phyloP scores from a whole-genome alignment of 495 filamentous ascomycete genomes.

The Mytilinidion resinicola region DNA sequence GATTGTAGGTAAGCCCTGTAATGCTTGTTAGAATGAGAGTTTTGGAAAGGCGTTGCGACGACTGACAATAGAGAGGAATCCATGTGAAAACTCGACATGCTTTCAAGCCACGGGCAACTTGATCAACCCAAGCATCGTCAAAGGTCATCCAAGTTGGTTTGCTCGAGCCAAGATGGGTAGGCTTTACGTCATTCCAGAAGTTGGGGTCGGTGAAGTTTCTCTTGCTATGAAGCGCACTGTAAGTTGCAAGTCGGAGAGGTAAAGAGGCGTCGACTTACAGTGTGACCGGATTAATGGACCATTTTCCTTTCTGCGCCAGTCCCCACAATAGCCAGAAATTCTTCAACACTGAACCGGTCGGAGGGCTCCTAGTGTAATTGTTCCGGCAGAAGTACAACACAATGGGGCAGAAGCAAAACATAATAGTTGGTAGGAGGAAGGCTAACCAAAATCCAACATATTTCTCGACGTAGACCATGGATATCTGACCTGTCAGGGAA shows the following conservation, averaged over 20 bases:
- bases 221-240: slow-evolving; percentile 37
- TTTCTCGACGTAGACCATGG: slow-evolving; percentile 63
- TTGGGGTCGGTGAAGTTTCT: slow-evolving; percentile 47
- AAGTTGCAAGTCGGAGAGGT: background rate
- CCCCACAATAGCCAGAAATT: slow-evolving; percentile 51
- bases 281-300: slow-evolving; percentile 45
- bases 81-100: slow-evolving; percentile 25
- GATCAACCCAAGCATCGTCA: slow-evolving; percentile 35
- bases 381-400: slow-evolving; percentile 58
- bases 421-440: slow-evolving; percentile 37
- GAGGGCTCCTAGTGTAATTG: slow-evolving; percentile 52
- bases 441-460: slow-evolving; percentile 76
- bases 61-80: slow-evolving; percentile 7
- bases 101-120: slow-evolving; percentile 27
- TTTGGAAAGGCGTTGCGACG: background rate
- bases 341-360: slow-evolving; percentile 57
- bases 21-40: background rate
- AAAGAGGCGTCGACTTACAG: background rate
- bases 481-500: slow-evolving; percentile 47
- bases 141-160: slow-evolving; percentile 33
- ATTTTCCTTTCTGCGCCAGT: slow-evolving; percentile 57
- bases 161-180: slow-evolving; percentile 36
- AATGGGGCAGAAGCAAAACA: slow-evolving; percentile 53
- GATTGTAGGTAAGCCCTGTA: background rate
- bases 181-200: slow-evolving; percentile 63